Percentiles rank a stretch among this genome's conserved stretches.
These are phyloP conservation scores for Begonia fuchsioides DNA, from an alignment of 306 rosid species.

Conservation along the genomic window DNA sequence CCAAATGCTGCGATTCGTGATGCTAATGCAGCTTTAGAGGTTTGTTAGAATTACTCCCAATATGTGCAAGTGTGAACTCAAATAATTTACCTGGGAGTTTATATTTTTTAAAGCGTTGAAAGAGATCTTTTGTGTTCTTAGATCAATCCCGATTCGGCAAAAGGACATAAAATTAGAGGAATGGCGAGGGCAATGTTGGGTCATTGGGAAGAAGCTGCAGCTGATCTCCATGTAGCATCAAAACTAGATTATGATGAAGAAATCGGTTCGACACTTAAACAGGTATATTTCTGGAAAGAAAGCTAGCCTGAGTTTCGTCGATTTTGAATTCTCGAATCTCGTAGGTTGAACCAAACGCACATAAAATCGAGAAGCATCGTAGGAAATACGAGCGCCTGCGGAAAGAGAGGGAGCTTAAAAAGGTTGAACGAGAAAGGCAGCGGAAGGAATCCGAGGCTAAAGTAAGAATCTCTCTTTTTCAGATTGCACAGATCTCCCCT, in stretches of 20 bases:
- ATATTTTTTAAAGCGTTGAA: too few relatives aligned
- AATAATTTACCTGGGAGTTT: too few relatives aligned
- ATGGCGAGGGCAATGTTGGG: conserved; percentile 72
- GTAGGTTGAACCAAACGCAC: conserved; percentile 73
- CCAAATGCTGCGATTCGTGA: conserved; percentile 81
- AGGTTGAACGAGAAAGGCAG: conserved; percentile 36
- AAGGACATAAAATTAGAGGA: conserved; percentile 71
- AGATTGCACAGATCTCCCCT: too few relatives aligned
- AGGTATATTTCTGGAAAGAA: conserved; percentile 22
- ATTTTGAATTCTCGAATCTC: background rate
- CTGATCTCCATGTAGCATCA: conserved; percentile 65
- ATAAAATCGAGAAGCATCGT: conserved; percentile 59
- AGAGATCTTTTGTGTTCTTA: conserved; percentile 8
- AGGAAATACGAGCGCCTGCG: conserved; percentile 44
- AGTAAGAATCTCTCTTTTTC: conserved; percentile 23
- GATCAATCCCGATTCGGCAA: conserved; percentile 81
- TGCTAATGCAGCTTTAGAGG: conserved; percentile 76
- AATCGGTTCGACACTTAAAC: conserved; percentile 43
- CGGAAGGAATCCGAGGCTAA: conserved; percentile 25
- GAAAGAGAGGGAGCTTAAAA: conserved; percentile 44
- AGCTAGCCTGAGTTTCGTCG: background rate
- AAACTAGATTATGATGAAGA: conserved; percentile 71
- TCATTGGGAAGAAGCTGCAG: conserved; percentile 56
- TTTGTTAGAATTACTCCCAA: conserved; percentile 10
- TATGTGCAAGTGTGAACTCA: background rate